Base-by-base conservation (phyloP, 192 early-diverging fungal species). In the Coemansia sp. region DNA sequence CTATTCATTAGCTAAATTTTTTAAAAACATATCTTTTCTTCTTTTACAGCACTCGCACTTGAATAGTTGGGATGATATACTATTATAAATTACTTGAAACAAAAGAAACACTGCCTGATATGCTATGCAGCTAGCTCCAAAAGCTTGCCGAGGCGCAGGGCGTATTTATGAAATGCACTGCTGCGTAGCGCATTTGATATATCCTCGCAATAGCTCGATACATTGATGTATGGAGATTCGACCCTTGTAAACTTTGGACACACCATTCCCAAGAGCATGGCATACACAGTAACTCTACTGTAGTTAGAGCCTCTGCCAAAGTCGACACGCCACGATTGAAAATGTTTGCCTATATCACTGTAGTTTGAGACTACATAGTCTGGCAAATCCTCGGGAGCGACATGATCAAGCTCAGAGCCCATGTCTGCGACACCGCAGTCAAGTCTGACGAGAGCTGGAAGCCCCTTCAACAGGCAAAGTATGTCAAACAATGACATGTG, bases 361-460 rank as follows among this genome's bases (percentile, higher is more conserved):
- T 62, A 62, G 18, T 62, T 41, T 10, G 61, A 39, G 18, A 41
- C n/a, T 5, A 62, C 61, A 38, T 41, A 41, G 61, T 62, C 61
- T 2, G 61, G 61, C 18, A 62, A 24, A 3, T 38, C 38, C 18
- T 62, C 61, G 2, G 34, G 34, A 38, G 20, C 34, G n/a, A 62
- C 12, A 20, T 41, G 18, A 24, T 41, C 61, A 20, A 62, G 38
- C 39, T 62, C 61, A 3, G 31, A 24, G 20, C 61, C 61, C 38
- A 40, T 38, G 61, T 20, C 38, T 5, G 20, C n/a, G 36, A 62
- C 20, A 1, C 31, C 4, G 38, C 61, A 62, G 38, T 62, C 34
- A 5, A 62, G 20, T 4, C n/a, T 38, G 11, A 18, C n/a, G 5
- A 62, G 61, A 15, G 61, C 16, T 40, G 61, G 61, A 10, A 36